A percentile compares a stretch with the other conserved stretches of the same genome.
Conservation (phyloP, 2,329 filamentous ascomycete genomes). For the Ilyonectria mors-panacis region DNA sequence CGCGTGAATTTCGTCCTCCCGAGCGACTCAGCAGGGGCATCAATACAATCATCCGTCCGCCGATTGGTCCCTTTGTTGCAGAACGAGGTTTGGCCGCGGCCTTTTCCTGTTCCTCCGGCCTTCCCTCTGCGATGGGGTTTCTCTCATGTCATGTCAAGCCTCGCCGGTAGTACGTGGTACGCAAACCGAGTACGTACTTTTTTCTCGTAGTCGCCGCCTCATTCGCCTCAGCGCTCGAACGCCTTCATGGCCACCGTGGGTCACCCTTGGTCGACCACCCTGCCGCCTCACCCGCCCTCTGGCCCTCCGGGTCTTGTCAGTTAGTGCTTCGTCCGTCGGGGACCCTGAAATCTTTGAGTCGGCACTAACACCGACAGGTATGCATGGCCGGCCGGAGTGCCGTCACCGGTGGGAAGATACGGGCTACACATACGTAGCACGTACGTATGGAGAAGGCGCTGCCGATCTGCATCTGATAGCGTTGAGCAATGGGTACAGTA, state of each 20-base stretch:
- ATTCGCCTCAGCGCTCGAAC: not conserved
- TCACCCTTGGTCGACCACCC: constrained; percentile 25
- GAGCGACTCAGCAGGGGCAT: constrained; percentile 30
- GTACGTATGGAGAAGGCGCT: not conserved
- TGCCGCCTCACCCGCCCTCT: constrained; percentile 45
- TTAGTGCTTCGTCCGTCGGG: constrained; percentile 34
- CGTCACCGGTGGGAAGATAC: not conserved
- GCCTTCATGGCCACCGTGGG: not conserved
- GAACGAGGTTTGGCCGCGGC: constrained; percentile 18
- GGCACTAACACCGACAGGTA: constrained; percentile 24
- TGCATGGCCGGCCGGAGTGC: constrained; percentile 29
- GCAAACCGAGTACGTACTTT: constrained; percentile 16
- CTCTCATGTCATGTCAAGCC: constrained; percentile 25
- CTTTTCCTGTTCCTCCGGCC: constrained; percentile 15
- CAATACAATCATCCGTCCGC: constrained; percentile 26
- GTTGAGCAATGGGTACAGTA: not conserved
- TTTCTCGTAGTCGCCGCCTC: constrained; percentile 14
- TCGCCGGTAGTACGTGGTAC: constrained; percentile 12
- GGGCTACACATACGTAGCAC: constrained; percentile 5
- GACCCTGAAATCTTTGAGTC: constrained; percentile 44
- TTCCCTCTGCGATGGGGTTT: constrained; percentile 8
- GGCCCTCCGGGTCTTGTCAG: constrained; percentile 40
- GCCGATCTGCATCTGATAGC: not conserved
- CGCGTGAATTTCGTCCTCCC: constrained; percentile 21
- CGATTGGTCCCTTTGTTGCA: constrained; percentile 24